Conservation (phyloP, 257 asterid species). For the Ilex asprella region DNA sequence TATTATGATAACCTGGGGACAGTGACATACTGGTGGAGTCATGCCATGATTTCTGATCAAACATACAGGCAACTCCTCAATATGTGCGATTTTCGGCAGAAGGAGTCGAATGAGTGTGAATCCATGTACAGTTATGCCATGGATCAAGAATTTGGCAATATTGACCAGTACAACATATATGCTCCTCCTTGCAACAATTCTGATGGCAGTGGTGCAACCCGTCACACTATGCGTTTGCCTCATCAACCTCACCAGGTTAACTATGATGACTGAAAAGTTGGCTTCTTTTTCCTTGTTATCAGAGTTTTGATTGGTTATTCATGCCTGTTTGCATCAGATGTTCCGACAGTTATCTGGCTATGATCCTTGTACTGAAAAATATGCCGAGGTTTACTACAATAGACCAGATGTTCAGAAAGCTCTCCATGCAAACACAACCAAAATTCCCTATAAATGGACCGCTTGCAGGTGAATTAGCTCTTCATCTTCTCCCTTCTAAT, state of each 20-base stretch:
- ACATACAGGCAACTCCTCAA: constrained; percentile 66
- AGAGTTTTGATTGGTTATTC: constrained; percentile 5
- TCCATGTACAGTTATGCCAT: constrained; percentile 79
- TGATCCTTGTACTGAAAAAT: constrained; percentile 89
- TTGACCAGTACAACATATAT: constrained; percentile 91
- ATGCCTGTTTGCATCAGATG: constrained; percentile 9
- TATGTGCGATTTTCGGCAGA: constrained; percentile 66
- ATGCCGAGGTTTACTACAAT: constrained; percentile 82
- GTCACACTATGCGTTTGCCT: constrained; percentile 63
- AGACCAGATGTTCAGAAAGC: constrained; percentile 86
- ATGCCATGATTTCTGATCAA: constrained; percentile 94
- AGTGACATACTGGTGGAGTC: constrained; percentile 98
- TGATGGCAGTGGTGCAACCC: constrained; percentile 42
- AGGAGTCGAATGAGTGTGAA: constrained; percentile 76
- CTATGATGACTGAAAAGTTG: not conserved
- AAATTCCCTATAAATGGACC: constrained; percentile 85
- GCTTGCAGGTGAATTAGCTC: constrained; percentile 70
- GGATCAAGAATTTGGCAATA: constrained; percentile 91
- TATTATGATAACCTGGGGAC: constrained; percentile 91
- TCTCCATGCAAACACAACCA: constrained; percentile 69
- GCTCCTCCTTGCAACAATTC: constrained; percentile 79
- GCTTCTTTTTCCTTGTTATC: not conserved
- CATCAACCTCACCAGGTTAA: constrained; percentile 53
- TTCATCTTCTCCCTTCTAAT: not conserved
- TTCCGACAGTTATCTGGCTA: constrained; percentile 52